phyloP scores from a whole-genome alignment of 2,329 filamentous ascomycete species.

The Cercospora sp. region DNA sequence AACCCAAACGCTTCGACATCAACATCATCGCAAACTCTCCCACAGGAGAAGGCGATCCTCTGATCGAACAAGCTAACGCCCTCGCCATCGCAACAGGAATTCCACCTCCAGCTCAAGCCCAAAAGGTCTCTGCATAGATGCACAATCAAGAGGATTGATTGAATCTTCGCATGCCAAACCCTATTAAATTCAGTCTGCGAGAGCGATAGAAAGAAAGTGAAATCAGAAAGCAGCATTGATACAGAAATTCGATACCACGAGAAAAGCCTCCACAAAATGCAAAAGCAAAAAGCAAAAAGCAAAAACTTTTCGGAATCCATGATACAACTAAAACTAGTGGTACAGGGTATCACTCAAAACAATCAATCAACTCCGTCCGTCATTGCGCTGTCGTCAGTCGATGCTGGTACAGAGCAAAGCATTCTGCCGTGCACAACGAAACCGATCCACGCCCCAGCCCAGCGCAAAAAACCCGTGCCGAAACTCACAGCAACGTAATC shows the following conservation, averaged over 20 bases:
- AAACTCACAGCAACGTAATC: slow-evolving; percentile 2
- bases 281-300: neutral
- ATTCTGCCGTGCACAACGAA: neutral
- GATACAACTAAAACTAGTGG: neutral
- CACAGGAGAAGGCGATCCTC: slow-evolving; percentile 18
- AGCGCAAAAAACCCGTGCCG: neutral
- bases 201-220: neutral
- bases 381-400: neutral
- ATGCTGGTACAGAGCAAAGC: neutral
- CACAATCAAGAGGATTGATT: neutral
- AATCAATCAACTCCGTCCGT: neutral
- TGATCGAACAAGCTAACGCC: slow-evolving; percentile 27
- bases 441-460: no score
- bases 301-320: neutral
- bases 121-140: neutral
- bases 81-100: slow-evolving; percentile 28
- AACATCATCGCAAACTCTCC: slow-evolving; percentile 3
- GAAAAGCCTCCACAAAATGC: neutral
- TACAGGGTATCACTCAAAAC: neutral
- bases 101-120: slow-evolving; percentile 14
- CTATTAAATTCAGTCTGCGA: no score
- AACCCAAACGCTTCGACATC: slow-evolving; percentile 18
- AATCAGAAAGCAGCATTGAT: neutral
- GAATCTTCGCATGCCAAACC: neutral
- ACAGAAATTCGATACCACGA: neutral